Evolutionary conservation across 495 filamentous ascomycete species (phyloP).

Genomic region (Saxophila tyrrhenica): DNA sequence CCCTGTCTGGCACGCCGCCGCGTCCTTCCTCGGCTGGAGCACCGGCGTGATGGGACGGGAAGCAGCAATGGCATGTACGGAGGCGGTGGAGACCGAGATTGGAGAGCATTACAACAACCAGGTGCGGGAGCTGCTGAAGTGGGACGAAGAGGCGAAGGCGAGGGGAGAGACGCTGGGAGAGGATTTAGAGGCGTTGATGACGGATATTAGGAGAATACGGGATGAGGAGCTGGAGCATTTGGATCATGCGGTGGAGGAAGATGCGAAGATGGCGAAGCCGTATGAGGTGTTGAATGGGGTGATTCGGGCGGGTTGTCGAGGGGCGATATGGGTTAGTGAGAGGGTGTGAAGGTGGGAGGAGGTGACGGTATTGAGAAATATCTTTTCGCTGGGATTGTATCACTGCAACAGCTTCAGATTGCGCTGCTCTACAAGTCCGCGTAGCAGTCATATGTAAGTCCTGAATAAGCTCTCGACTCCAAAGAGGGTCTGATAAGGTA

Average conservation of each 20-base stretch:
- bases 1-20: slow-evolving; percentile 76
- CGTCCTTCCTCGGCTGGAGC: slow-evolving; percentile 75
- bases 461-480: no score
- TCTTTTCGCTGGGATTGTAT: no score
- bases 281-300: slow-evolving; percentile 81
- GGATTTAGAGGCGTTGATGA: slow-evolving; percentile 63
- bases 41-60: slow-evolving; percentile 86
- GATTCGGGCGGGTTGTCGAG: slow-evolving; percentile 76
- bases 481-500: no score
- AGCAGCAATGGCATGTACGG: slow-evolving; percentile 96
- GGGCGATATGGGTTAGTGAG: slow-evolving; percentile 90
- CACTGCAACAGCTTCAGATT: no score
- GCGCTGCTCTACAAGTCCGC: no score
- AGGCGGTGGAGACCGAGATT: slow-evolving; percentile 97
- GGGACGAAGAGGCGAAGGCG: slow-evolving; percentile 54
- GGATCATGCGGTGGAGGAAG: slow-evolving; percentile 87
- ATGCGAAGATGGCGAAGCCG: slow-evolving; percentile 75
- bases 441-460: no score
- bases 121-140: slow-evolving; percentile 65
- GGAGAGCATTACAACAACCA: slow-evolving; percentile 93
- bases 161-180: slow-evolving; percentile 65
- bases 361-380: neutral
- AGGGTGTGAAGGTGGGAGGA: slow-evolving; percentile 50
- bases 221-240: slow-evolving; percentile 97
- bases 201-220: slow-evolving; percentile 66